Base-by-base conservation (phyloP, 2,329 filamentous ascomycete genomes). In the Microcyclospora tardicrescens region DNA sequence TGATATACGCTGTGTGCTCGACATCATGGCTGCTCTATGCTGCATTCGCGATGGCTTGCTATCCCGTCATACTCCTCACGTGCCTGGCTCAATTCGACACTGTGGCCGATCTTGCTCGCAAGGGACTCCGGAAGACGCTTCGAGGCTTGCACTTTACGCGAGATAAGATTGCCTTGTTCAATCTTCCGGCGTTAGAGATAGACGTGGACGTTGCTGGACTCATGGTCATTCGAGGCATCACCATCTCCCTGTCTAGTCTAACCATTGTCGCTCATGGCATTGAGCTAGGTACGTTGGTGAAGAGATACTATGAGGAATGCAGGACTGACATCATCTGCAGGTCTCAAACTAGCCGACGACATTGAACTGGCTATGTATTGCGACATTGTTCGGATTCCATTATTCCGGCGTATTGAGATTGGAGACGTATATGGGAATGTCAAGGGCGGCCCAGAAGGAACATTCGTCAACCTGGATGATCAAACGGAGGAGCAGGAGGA, bases 361-460 rank as follows among this genome's bases (percentile, higher is more conserved):
- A 66, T 72, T 41, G 71, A 74, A 49, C 50, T 74, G 11, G 67
- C 68, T 0, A 64, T 73, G 34, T 65, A 67, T 41, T 62, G 60
- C 2, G 69, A 73, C 35, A 61, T 67, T 40, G 67, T 71, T 2
- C 60, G 55, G 5, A 62, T 73, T 14, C 56, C 55, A 2, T 53
- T 74, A 0, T 70, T 73, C 44, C 56, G 71, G 30, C 56, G 61
- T 5, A 68, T 73, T 28, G 61, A 66, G n/a, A 61, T 73, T 28
- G 64, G 65, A 4, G 66, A 73, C 43, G 66, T 71, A 10, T 73
- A 66, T 48, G 67, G 62, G n/a, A 72, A 71, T 48, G 51, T 72
- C 35, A 73, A 73, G 49, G 69, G 68, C 15, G 66, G 65, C n/a
- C 56, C 67, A 43, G 68, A 72, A 50, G 69, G 71, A 60, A 69